A percentile compares a stretch with the other conserved stretches of the same genome.
Conservation (phyloP, 2,329 filamentous ascomycete genomes). For the Aspergillus latus region DNA sequence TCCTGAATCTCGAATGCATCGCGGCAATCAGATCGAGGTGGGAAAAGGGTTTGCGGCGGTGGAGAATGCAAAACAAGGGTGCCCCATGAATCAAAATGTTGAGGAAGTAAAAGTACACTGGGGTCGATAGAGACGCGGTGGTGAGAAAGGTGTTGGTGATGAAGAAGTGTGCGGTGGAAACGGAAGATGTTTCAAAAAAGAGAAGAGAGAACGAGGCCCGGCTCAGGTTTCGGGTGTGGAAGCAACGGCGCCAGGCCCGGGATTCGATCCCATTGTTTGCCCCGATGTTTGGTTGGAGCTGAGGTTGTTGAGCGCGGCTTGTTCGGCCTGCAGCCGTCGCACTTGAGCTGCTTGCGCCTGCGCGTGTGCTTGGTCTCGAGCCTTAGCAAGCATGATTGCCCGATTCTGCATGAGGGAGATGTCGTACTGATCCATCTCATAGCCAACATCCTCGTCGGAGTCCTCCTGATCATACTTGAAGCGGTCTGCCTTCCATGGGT, state of each 20-base stretch:
- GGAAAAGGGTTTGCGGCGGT: slow-evolving; percentile 11
- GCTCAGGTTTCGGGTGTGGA: slow-evolving; percentile 33
- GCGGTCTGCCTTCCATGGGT: slow-evolving; percentile 59
- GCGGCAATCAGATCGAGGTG: slow-evolving; percentile 12
- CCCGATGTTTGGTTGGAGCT: slow-evolving; percentile 25
- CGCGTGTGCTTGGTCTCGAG: slow-evolving; percentile 44
- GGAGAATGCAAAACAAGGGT: slow-evolving; percentile 5
- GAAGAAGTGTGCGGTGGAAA: slow-evolving; percentile 17
- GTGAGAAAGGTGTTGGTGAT: slow-evolving; percentile 23
- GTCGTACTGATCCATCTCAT: slow-evolving; percentile 70
- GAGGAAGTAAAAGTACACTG: slow-evolving; percentile 30
- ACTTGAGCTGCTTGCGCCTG: slow-evolving; percentile 43
- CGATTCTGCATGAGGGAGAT: slow-evolving; percentile 59
- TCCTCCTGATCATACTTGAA: slow-evolving; percentile 90
- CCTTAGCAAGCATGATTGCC: slow-evolving; percentile 49
- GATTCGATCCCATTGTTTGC: slow-evolving; percentile 32
- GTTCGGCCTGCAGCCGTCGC: slow-evolving; percentile 39
- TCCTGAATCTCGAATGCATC: slow-evolving; percentile 21
- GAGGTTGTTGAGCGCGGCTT: slow-evolving; percentile 29
- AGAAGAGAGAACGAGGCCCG: slow-evolving; percentile 23
- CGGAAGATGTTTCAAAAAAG: slow-evolving; percentile 15
- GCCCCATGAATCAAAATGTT: slow-evolving; percentile 13
- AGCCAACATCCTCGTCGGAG: slow-evolving; percentile 71
- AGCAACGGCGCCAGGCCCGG: slow-evolving; percentile 30
- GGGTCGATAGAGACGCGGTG: slow-evolving; percentile 18